Conservation (phyloP, 2,329 filamentous ascomycete genomes). For the Metarhizium sp. region DNA sequence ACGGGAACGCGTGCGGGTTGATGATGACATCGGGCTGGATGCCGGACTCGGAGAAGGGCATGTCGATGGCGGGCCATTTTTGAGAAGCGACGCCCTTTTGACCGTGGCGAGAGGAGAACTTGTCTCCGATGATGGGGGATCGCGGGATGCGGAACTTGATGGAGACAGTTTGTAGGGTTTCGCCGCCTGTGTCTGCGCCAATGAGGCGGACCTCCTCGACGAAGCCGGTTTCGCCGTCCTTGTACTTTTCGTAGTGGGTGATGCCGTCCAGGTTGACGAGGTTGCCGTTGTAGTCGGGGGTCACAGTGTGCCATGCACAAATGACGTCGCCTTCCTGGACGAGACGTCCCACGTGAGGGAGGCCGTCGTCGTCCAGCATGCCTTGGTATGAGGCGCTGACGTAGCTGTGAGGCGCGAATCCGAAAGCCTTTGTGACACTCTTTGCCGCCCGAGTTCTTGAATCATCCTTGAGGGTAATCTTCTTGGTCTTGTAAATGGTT, state of each 20-base stretch:
- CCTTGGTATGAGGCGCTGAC: slow-evolving; percentile 62
- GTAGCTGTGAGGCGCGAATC: slow-evolving; percentile 71
- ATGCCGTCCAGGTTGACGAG: slow-evolving; percentile 78
- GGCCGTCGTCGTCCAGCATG: slow-evolving; percentile 76
- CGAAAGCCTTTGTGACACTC: slow-evolving; percentile 74
- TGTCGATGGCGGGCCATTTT: slow-evolving; percentile 87
- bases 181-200: slow-evolving; percentile 71
- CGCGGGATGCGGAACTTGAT: slow-evolving; percentile 90
- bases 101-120: slow-evolving; percentile 96
- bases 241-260: slow-evolving; percentile 89
- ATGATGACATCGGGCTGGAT: slow-evolving; percentile 98
- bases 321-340: slow-evolving; percentile 76
- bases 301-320: slow-evolving; percentile 83
- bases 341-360: slow-evolving; percentile 70
- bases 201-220: slow-evolving; percentile 90
- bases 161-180: slow-evolving; percentile 79
- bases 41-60: slow-evolving; percentile 94
- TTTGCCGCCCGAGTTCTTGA: slow-evolving; percentile 56
- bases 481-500: slow-evolving; percentile 96
- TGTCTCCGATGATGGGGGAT: slow-evolving; percentile 90
- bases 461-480: slow-evolving; percentile 77
- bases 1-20: slow-evolving; percentile 98
- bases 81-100: slow-evolving; percentile 97
- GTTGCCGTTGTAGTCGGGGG: slow-evolving; percentile 66
- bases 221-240: slow-evolving; percentile 79